These are phyloP conservation scores for Lepiota subincarnata DNA, from an alignment of 768 basidiomycete species.

Conservation along the genomic window DNA sequence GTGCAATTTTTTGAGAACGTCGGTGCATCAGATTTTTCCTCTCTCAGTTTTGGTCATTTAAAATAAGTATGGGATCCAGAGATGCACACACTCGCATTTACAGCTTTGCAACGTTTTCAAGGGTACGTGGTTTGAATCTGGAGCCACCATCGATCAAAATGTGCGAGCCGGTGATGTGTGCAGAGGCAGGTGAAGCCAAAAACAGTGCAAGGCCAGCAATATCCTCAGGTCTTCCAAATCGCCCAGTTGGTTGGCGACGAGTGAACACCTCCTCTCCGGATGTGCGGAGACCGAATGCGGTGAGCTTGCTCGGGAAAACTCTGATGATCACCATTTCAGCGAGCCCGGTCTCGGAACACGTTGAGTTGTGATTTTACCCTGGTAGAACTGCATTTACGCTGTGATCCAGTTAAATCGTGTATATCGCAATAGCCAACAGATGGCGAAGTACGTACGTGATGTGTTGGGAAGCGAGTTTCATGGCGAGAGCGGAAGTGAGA, in stretches of 20 bases:
- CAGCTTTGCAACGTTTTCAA: constrained; percentile 30
- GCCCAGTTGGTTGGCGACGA: constrained; percentile 61
- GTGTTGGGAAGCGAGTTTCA: constrained; percentile 53
- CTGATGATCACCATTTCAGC: constrained; percentile 9
- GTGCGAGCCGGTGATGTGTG: constrained; percentile 73
- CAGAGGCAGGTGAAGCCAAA: constrained; percentile 64
- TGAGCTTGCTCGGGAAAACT: constrained; percentile 84
- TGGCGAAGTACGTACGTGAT: constrained; percentile 53
- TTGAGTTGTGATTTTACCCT: constrained; percentile 43
- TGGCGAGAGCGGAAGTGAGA: constrained; percentile 67
- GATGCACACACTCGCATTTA: constrained; percentile 15
- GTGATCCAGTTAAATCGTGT: background rate
- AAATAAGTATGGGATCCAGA: no score
- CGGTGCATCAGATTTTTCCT: no score
- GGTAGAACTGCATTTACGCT: constrained; percentile 85
- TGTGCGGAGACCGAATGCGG: constrained; percentile 60
- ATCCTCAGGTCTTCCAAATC: constrained; percentile 60
- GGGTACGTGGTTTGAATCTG: constrained; percentile 25
- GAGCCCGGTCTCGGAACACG: background rate
- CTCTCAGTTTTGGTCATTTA: no score
- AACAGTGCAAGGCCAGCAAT: constrained; percentile 70
- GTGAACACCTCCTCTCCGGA: constrained; percentile 50
- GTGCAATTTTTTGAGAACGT: no score
- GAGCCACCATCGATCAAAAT: constrained; percentile 70
- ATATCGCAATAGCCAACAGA: background rate